Percentiles rank a stretch among this genome's conserved stretches.
phyloP scores from a whole-genome alignment of 306 rosid genomes.

The Cyamopsis tetragonoloba region DNA sequence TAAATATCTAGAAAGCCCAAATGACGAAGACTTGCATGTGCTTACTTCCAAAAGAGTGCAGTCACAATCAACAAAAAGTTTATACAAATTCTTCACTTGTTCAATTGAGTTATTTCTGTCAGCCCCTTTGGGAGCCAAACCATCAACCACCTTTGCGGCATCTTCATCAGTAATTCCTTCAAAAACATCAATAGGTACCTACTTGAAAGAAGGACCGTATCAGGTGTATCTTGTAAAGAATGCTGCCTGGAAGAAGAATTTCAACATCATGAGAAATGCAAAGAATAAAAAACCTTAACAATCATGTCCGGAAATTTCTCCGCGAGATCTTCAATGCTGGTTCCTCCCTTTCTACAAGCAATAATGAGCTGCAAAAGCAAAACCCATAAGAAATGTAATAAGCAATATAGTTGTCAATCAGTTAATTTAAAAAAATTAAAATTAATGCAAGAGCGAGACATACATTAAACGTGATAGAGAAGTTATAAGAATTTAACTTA shows the following conservation, averaged over 20 bases:
- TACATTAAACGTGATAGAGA: neutral
- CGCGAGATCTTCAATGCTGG: slow-evolving; percentile 98
- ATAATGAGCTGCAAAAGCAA: slow-evolving; percentile 70
- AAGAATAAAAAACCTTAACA: slow-evolving; percentile 55
- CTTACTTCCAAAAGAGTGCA: slow-evolving; percentile 99
- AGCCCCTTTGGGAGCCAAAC: slow-evolving; percentile 79
- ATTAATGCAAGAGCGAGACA: neutral
- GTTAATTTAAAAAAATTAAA: neutral
- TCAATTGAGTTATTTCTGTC: slow-evolving; percentile 78
- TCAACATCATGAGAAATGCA: slow-evolving; percentile 19
- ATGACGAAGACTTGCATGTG: slow-evolving; percentile 11
- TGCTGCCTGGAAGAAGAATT: neutral
- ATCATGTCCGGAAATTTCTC: slow-evolving; percentile 97
- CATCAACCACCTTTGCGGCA: slow-evolving; percentile 97
- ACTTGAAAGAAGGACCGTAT: slow-evolving; percentile 27
- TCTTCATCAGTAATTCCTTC: slow-evolving; percentile 90
- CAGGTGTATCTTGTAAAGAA: slow-evolving; percentile 24
- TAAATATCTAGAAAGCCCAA: neutral
- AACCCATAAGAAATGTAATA: neutral
- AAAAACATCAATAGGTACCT: slow-evolving; percentile 96
- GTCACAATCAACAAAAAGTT: slow-evolving; percentile 71
- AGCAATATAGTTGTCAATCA: neutral
- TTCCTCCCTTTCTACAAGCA: slow-evolving; percentile 97
- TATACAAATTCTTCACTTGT: slow-evolving; percentile 96
- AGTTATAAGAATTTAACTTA: slow-evolving; percentile 4